Evolutionary conservation across 306 rosid species (phyloP).

Genomic region (Ormosia emarginata): DNA sequence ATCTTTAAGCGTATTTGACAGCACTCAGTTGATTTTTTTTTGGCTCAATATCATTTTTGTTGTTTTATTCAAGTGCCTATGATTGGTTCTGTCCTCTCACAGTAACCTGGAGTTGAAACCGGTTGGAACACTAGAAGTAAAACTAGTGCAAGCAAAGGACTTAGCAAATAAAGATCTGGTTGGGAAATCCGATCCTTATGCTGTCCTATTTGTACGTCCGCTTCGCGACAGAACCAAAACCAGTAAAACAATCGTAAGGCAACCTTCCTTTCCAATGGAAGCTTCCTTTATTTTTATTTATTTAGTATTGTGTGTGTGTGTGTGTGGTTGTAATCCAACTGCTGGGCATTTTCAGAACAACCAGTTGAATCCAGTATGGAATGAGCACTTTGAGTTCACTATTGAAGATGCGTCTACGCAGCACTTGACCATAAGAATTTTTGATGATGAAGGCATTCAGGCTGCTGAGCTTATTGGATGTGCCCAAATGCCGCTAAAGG

Average conservation of each 20-base stretch:
- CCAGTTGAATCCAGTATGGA: constrained; percentile 91
- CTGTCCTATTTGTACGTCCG: constrained; percentile 74
- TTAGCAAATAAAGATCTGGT: constrained; percentile 69
- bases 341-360: constrained; percentile 54
- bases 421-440: constrained; percentile 77
- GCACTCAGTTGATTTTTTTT: neutral
- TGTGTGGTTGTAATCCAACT: neutral
- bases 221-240: constrained; percentile 65
- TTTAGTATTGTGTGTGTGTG: neutral
- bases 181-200: constrained; percentile 94
- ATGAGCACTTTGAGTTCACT: constrained; percentile 79
- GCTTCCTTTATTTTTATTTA: neutral
- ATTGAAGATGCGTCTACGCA: constrained; percentile 78
- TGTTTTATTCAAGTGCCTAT: neutral
- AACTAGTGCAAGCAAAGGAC: constrained; percentile 86
- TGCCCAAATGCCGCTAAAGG: constrained; percentile 59
- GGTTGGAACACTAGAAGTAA: constrained; percentile 76
- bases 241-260: constrained; percentile 77
- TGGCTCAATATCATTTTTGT: neutral
- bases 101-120: constrained; percentile 86
- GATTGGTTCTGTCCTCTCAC: constrained; percentile 30
- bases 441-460: constrained; percentile 84
- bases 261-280: neutral
- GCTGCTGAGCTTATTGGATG: constrained; percentile 78
- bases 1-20: neutral